Percentiles rank a stretch among this genome's conserved stretches.
Evolutionary conservation across 202 grass and related monocot genomes (phyloP).

Genomic region (Tripidium arundinaceum): DNA sequence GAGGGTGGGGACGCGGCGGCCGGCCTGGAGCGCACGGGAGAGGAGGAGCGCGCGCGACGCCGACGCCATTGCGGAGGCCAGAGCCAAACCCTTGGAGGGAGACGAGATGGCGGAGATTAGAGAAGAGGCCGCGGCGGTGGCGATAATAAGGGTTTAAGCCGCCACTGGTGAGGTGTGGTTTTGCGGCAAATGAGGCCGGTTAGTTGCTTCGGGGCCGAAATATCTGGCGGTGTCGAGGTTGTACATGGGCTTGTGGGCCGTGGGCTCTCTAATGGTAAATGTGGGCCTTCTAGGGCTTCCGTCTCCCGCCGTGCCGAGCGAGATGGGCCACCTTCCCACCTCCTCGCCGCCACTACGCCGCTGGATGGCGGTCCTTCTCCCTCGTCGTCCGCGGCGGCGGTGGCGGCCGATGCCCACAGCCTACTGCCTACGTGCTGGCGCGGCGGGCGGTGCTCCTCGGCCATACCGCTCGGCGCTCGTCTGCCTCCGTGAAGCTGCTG

Average conservation of each 20-base stretch:
- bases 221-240: not conserved
- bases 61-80: constrained; percentile 25
- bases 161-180: not conserved
- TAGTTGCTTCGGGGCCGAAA: not conserved
- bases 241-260: not conserved
- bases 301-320: too few species aligned
- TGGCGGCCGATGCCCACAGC: not conserved
- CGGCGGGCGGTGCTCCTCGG: constrained; percentile 69
- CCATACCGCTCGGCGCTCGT: constrained; percentile 73
- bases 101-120: not conserved
- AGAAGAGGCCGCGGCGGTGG: not conserved
- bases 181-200: not conserved
- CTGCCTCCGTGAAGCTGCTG: constrained; percentile 41
- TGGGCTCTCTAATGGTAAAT: not conserved
- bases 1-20: constrained; percentile 7
- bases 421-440: constrained; percentile 32
- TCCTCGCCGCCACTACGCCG: too few species aligned
- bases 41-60: constrained; percentile 38
- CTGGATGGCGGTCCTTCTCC: constrained; percentile 18
- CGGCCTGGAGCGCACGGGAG: constrained; percentile 4
- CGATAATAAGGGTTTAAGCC: constrained; percentile 44
- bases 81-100: constrained; percentile 40
- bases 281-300: too few species aligned
- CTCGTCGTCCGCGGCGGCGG: not conserved
- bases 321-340: constrained; percentile 43